Conservation (phyloP, 495 filamentous ascomycete species). For the Aspergillus leporis region DNA sequence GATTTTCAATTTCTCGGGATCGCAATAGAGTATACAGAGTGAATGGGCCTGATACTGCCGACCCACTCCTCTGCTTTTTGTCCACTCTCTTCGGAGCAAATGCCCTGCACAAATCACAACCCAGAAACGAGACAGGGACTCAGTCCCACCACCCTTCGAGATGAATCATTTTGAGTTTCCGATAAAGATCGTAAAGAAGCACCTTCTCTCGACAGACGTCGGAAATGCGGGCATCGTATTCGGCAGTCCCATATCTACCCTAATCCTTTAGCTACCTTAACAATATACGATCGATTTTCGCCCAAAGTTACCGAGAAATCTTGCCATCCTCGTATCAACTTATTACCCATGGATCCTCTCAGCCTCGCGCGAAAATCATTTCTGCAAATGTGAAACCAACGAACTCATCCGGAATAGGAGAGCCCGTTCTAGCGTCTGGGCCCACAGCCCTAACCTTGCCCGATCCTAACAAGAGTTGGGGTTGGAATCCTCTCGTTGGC, state of each 20-base stretch:
- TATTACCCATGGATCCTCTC: background rate
- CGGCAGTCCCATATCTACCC: background rate
- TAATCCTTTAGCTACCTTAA: background rate
- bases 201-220: background rate
- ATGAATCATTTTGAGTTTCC: conserved; percentile 4
- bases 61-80: background rate
- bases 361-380: background rate
- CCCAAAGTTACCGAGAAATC: background rate
- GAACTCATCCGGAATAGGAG: background rate
- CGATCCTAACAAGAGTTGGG: background rate
- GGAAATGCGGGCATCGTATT: background rate
- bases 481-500: background rate
- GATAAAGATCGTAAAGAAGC: background rate
- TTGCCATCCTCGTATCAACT: background rate
- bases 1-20: background rate
- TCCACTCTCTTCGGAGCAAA: background rate
- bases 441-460: background rate
- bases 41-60: background rate
- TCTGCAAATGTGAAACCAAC: conserved; percentile 1
- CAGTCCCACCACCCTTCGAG: background rate
- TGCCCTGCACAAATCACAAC: background rate
- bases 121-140: background rate
- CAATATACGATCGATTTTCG: background rate
- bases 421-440: background rate
- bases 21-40: background rate